Percentiles rank a stretch among this genome's conserved stretches.
Conservation (phyloP, 768 basidiomycete genomes). For the Boletus rex-veris region DNA sequence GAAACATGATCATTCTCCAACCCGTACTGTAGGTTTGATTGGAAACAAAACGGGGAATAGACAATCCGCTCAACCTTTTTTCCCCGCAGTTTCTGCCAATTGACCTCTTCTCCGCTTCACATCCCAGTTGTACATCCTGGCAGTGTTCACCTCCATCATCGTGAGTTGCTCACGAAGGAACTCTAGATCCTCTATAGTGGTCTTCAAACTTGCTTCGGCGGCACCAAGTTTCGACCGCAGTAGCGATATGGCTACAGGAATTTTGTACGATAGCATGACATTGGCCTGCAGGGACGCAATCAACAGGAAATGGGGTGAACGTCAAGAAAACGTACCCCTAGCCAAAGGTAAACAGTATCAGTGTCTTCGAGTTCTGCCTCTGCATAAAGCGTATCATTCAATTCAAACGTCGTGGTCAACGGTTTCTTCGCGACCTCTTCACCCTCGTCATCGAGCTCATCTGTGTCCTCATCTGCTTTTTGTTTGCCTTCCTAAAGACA, state of each 20-base stretch:
- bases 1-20: background rate
- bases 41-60: background rate
- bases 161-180: conserved; percentile 94
- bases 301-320: background rate
- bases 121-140: conserved; percentile 95
- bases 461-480: conserved; percentile 32
- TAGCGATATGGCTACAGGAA: conserved; percentile 71
- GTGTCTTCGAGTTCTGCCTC: conserved; percentile 86
- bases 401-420: conserved; percentile 84
- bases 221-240: conserved; percentile 69
- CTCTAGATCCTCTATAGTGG: conserved; percentile 83
- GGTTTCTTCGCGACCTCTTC: conserved; percentile 41
- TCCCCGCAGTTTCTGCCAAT: conserved; percentile 29
- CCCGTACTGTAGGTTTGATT: no score
- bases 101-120: conserved; percentile 74
- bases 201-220: conserved; percentile 62
- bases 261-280: conserved; percentile 93
- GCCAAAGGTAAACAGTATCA: conserved; percentile 91
- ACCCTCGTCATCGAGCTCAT: conserved; percentile 59
- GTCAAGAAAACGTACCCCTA: conserved; percentile 64
- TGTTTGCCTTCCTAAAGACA: conserved; percentile 55
- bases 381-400: conserved; percentile 93
- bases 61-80: conserved; percentile 11
- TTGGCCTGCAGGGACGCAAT: conserved; percentile 65
- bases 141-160: conserved; percentile 94